Conservation (phyloP, 164 flowering plant species). For the Houttuynia cordata region DNA sequence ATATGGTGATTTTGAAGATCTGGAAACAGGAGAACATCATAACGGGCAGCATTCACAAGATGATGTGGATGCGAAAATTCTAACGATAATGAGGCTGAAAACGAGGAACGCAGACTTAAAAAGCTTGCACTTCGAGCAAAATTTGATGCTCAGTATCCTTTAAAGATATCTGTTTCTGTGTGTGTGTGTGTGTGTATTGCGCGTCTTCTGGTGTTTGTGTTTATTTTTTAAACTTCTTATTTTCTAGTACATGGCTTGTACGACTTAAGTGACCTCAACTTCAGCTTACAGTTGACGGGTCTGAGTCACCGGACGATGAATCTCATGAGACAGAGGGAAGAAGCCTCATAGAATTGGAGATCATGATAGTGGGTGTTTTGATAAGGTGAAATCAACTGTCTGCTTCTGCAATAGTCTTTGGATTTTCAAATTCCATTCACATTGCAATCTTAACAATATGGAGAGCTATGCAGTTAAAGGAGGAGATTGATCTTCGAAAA, state of each 20-base stretch:
- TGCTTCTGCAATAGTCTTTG: background rate
- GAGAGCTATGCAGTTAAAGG: slow-evolving; percentile 55
- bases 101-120: slow-evolving; percentile 61
- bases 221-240: too few relatives aligned
- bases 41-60: slow-evolving; percentile 17
- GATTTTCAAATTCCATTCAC: background rate
- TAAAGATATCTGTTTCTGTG: background rate
- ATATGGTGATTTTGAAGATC: slow-evolving; percentile 86
- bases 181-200: too few relatives aligned
- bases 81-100: slow-evolving; percentile 24
- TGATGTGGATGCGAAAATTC: slow-evolving; percentile 11
- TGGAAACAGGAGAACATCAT: slow-evolving; percentile 69
- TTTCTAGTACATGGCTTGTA: background rate
- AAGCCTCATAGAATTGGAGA: slow-evolving; percentile 24
- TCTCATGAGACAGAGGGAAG: slow-evolving; percentile 20
- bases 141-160: slow-evolving; percentile 89
- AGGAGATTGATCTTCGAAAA: slow-evolving; percentile 68
- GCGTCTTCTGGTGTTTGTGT: too few relatives aligned
- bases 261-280: slow-evolving; percentile 37
- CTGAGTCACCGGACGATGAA: slow-evolving; percentile 62
- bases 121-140: slow-evolving; percentile 89
- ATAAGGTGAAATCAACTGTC: slow-evolving; percentile 42
- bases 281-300: slow-evolving; percentile 42
- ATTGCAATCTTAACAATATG: background rate
- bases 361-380: slow-evolving; percentile 46